Conservation (phyloP, 2,329 filamentous ascomycete genomes). For the Alternaria gaisen region DNA sequence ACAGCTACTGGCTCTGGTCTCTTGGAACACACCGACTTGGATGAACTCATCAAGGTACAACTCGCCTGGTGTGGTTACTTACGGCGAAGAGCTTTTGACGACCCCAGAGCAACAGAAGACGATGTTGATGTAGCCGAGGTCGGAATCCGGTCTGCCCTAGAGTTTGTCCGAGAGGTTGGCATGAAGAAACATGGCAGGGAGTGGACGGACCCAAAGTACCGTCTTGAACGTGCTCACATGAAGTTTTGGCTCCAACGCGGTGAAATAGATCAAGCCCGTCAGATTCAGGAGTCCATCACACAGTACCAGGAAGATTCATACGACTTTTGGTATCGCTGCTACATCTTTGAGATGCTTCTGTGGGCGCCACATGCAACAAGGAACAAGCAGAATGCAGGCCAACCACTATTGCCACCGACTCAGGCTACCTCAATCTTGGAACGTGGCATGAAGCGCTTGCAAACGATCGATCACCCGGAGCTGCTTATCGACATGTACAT, state of each 20-base stretch:
- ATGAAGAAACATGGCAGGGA: slow-evolving; percentile 78
- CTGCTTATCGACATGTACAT: slow-evolving; percentile 77
- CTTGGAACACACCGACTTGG: slow-evolving; percentile 84
- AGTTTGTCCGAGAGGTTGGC: slow-evolving; percentile 81
- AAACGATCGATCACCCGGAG: slow-evolving; percentile 78
- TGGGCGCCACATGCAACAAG: slow-evolving; percentile 67
- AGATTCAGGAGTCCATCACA: slow-evolving; percentile 77
- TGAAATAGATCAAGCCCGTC: slow-evolving; percentile 77
- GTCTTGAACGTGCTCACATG: slow-evolving; percentile 89
- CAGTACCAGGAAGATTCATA: slow-evolving; percentile 78
- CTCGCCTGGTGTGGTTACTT: slow-evolving; percentile 95
- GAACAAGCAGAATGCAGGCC: slow-evolving; percentile 60
- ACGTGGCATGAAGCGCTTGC: slow-evolving; percentile 69
- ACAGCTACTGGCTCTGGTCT: slow-evolving; percentile 86
- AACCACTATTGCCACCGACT: slow-evolving; percentile 65
- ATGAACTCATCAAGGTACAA: slow-evolving; percentile 89
- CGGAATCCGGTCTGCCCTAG: slow-evolving; percentile 83
- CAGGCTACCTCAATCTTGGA: slow-evolving; percentile 79
- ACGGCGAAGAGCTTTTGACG: slow-evolving; percentile 81
- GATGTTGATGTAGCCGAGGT: slow-evolving; percentile 88
- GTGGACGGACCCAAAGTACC: slow-evolving; percentile 85
- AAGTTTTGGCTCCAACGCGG: slow-evolving; percentile 88
- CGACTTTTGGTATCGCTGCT: slow-evolving; percentile 94
- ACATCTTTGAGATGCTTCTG: slow-evolving; percentile 87
- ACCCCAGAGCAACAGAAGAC: slow-evolving; percentile 75